Evolutionary conservation across 1,284 basidiomycete species (phyloP), one percentile per base, ranked within the genome.

Genomic region (Cryptococcus sp.): DNA sequence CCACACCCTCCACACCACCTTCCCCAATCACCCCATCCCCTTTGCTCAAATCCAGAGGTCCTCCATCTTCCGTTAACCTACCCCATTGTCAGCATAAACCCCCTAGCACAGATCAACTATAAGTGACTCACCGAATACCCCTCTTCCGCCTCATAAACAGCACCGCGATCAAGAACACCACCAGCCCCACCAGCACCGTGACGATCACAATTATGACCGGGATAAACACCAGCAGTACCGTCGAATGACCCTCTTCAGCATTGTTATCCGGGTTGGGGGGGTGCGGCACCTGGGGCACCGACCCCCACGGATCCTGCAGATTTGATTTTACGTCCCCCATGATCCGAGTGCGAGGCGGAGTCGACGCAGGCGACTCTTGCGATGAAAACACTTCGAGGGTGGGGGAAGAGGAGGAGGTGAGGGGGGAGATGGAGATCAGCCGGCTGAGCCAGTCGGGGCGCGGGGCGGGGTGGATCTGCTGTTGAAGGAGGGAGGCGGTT

Each of bases 201-300:
- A 89, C 88, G 49, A 97, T 83, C 46, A 98, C 87, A 76, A 96
- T 89, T 71, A 96, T 85, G 57, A 96, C 83, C 24, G 93, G 93
- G 11, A 97, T 71, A 52, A 76, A 70, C 11, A 76, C 56, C 49
- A 76, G 61, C 7, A 75, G 52, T 21, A 73, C 33, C 7, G 71
- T 69, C 13, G 70, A 70, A 23, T 61, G 62, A 7, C 57, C 59
- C n/a, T 58, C 58, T 38, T 69, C 67, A n/a, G 48, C 56, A 44
- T 56, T 44, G 38, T 50, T 49, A 47, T 50, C 24, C 15, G 50
- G 38, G 21, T 49, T 40, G 18, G 12, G 12, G 23, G 36, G 49
- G 48, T 40, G 38, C 23, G 56, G 45, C 28, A 45, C 49, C 35
- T 45, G 49, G 24, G 54, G 55, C 13, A 53, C 35, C 24, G 46